Percentiles rank a stretch among this genome's conserved stretches.
Conservation (phyloP, 306 rosid species). For the Quercus dentata region DNA sequence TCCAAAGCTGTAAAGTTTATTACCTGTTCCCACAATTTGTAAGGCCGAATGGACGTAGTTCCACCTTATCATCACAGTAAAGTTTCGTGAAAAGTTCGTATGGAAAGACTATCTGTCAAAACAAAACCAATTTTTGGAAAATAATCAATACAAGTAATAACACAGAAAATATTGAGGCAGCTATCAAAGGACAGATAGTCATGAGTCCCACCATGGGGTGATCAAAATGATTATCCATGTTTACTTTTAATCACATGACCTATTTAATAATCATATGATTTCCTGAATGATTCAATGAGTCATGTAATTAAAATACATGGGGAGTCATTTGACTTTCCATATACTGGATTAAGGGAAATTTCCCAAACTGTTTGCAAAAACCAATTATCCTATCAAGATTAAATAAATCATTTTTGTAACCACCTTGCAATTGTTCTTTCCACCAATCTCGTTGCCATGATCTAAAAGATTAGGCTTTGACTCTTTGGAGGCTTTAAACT, state of each 20-base stretch:
- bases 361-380: no score
- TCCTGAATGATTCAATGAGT: no score
- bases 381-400: background rate
- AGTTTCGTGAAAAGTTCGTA: constrained; percentile 58
- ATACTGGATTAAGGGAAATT: no score
- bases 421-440: constrained; percentile 27
- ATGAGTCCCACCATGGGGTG: no score
- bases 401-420: background rate
- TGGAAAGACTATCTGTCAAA: constrained; percentile 60
- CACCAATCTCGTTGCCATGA: constrained; percentile 43
- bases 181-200: background rate
- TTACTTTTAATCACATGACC: no score
- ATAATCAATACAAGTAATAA: constrained; percentile 16
- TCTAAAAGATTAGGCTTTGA: constrained; percentile 29
- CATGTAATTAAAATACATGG: no score
- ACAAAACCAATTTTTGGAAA: constrained; percentile 14
- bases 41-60: constrained; percentile 68
- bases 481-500: constrained; percentile 64
- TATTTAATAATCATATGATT: no score
- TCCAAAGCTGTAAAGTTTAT: constrained; percentile 18
- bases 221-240: no score
- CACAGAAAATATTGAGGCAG: background rate
- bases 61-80: constrained; percentile 55
- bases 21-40: constrained; percentile 82
- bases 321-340: no score